Conservation (phyloP, 345 rosid species). For the Linum tenue region DNA sequence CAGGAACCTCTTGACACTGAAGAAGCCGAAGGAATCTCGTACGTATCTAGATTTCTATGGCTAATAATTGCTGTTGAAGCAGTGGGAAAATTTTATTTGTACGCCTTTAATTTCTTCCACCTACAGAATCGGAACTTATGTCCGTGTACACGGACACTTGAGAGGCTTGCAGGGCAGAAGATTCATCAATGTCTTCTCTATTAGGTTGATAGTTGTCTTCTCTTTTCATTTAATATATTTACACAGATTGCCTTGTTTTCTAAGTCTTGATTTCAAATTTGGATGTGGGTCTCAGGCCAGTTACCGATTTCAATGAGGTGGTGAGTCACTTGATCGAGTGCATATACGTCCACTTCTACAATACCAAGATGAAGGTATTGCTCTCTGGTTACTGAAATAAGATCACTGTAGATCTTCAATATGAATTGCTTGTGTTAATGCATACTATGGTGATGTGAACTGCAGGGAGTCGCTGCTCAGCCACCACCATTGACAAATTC, state of each 20-base stretch:
- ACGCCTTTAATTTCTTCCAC: not conserved
- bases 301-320: constrained; percentile 78
- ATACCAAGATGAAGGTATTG: constrained; percentile 68
- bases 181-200: constrained; percentile 57
- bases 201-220: constrained; percentile 38
- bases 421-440: not conserved
- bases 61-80: not conserved
- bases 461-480: constrained; percentile 41
- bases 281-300: constrained; percentile 51
- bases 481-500: constrained; percentile 49
- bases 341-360: constrained; percentile 69
- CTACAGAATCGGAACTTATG: constrained; percentile 76
- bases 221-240: not conserved
- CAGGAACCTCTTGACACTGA: constrained; percentile 67
- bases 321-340: constrained; percentile 79
- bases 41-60: constrained; percentile 14
- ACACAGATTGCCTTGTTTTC: not conserved
- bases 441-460: constrained; percentile 6
- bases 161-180: constrained; percentile 68
- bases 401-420: not conserved
- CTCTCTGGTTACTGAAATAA: constrained; percentile 1
- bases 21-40: constrained; percentile 66
- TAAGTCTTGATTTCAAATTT: constrained; percentile 11
- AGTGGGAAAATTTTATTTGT: not conserved
- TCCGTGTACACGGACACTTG: constrained; percentile 73